Evolutionary conservation across 1,284 basidiomycete species (phyloP).

Genomic region (Meripilus lineatus): DNA sequence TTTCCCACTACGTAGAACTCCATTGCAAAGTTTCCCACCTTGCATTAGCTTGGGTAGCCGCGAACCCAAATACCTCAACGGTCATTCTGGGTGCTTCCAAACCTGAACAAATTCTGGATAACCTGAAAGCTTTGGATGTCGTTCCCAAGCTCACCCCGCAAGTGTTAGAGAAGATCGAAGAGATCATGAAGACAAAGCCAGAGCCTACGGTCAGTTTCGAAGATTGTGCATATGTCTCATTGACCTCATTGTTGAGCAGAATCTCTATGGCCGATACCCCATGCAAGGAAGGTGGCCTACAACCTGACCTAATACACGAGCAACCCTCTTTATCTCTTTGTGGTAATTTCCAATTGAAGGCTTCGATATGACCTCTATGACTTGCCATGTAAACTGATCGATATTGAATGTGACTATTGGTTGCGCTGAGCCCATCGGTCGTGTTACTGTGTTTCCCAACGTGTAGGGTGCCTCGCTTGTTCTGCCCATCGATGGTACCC

Average conservation of each 20-base stretch:
- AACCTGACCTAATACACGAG: background rate
- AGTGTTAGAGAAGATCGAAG: conserved; percentile 61
- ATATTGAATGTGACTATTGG: too few species aligned
- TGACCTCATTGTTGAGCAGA: conserved; percentile 1
- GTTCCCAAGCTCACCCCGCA: conserved; percentile 65
- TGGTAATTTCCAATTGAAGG: too few species aligned
- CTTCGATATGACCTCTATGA: too few species aligned
- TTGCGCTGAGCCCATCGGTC: too few species aligned
- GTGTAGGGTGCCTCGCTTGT: too few species aligned
- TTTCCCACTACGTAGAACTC: conserved; percentile 34
- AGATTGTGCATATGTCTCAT: background rate
- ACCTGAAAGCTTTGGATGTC: conserved; percentile 68
- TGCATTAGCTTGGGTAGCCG: conserved; percentile 67
- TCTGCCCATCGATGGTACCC: too few species aligned
- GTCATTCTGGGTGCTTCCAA: conserved; percentile 60
- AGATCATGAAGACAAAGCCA: conserved; percentile 52
- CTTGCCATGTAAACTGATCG: too few species aligned
- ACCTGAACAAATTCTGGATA: conserved; percentile 59
- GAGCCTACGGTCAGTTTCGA: conserved; percentile 23
- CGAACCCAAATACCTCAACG: conserved; percentile 51
- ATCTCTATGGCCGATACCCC: conserved; percentile 8
- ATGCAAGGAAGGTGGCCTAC: conserved; percentile 10
- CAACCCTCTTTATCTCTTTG: too few species aligned
- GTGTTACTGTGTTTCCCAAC: too few species aligned
- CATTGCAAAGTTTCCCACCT: conserved; percentile 57